phyloP scores from a whole-genome alignment of 2,329 filamentous ascomycete genomes.

The Whalleya microplaca region DNA sequence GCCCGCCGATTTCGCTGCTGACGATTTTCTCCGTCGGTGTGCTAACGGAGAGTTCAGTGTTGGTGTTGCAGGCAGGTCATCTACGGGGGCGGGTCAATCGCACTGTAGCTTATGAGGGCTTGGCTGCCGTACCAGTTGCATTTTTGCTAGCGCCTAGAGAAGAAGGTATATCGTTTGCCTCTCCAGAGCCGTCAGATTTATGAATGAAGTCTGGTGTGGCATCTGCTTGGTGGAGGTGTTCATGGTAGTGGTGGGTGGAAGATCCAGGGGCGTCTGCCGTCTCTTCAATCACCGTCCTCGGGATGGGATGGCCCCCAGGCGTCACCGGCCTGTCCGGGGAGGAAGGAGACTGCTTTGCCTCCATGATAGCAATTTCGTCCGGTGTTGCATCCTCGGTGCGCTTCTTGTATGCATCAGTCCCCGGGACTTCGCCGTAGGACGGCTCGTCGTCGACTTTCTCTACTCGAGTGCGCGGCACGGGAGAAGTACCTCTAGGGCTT shows the following conservation, averaged over 20 bases:
- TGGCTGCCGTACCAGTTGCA: conserved; percentile 42
- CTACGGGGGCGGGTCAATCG: conserved; percentile 43
- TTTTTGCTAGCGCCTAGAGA: conserved; percentile 35
- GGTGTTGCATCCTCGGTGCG: conserved; percentile 61
- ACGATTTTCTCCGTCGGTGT: conserved; percentile 36
- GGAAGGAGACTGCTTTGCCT: conserved; percentile 36
- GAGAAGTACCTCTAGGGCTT: conserved; percentile 51
- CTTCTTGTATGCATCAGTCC: conserved; percentile 60
- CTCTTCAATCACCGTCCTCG: conserved; percentile 59
- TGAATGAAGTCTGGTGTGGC: conserved; percentile 56
- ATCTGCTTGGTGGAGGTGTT: conserved; percentile 53
- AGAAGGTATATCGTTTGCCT: conserved; percentile 33
- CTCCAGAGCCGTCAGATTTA: conserved; percentile 44
- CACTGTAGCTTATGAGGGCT: conserved; percentile 40
- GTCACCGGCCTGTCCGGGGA: conserved; percentile 33
- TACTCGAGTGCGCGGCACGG: conserved; percentile 62
- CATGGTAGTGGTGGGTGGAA: conserved; percentile 48
- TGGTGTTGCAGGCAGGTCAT: conserved; percentile 34
- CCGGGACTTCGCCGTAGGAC: conserved; percentile 64
- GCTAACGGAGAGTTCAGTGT: conserved; percentile 33
- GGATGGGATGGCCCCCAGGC: conserved; percentile 47
- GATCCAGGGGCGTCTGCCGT: conserved; percentile 48
- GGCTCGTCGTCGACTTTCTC: conserved; percentile 62
- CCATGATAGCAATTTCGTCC: conserved; percentile 60
- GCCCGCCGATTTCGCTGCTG: conserved; percentile 31